Conservation (phyloP, 75 land plant genomes). For the Cunninghamia lanceolata region DNA sequence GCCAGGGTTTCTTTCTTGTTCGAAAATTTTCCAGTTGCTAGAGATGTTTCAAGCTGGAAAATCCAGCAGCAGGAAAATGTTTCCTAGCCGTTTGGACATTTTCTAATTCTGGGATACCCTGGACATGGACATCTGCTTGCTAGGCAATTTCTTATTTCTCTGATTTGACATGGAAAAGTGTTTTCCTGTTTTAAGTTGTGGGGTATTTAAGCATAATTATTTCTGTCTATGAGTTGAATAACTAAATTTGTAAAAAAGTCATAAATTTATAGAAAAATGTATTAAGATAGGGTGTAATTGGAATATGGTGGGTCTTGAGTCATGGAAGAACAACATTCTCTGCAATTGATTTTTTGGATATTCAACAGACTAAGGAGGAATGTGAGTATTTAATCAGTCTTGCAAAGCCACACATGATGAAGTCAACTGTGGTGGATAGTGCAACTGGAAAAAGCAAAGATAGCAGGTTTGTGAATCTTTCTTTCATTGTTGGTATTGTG, state of each 20-base stretch:
- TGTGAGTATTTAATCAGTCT: slow-evolving; percentile 74
- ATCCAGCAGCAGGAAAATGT: neutral
- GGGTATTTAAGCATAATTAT: neutral
- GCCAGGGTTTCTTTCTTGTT: neutral
- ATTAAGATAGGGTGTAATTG: neutral
- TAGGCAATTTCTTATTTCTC: neutral
- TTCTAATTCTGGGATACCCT: neutral
- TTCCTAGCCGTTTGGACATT: neutral
- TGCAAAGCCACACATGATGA: slow-evolving; percentile 77
- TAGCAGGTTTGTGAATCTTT: slow-evolving; percentile 54
- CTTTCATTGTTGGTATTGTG: neutral
- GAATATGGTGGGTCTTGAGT: neutral
- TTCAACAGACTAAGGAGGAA: slow-evolving; percentile 66
- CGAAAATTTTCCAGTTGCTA: neutral
- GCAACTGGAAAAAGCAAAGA: slow-evolving; percentile 78
- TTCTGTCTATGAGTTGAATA: neutral
- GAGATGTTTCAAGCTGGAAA: neutral
- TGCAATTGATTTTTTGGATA: slow-evolving; percentile 1
- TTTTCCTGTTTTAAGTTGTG: neutral
- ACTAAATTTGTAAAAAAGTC: neutral
- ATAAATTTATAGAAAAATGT: neutral
- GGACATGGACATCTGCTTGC: neutral
- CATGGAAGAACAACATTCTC: neutral
- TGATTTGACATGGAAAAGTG: neutral
- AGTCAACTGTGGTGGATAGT: slow-evolving; percentile 83